These are phyloP conservation scores for Penstemon davidsonii DNA, from an alignment of 257 asterid species.

Conservation along the genomic window DNA sequence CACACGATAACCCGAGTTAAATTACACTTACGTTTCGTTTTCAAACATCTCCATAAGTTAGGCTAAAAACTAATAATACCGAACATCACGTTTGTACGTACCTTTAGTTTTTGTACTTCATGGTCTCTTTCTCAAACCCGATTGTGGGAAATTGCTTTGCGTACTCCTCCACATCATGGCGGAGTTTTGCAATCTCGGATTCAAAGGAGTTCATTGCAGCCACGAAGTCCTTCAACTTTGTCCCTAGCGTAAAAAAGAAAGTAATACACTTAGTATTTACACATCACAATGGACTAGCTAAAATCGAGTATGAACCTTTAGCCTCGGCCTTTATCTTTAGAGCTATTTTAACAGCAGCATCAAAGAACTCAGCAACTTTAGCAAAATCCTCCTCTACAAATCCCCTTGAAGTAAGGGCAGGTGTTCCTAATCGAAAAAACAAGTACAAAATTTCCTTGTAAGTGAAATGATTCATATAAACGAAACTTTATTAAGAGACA, in stretches of 20 bases:
- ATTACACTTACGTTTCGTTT: too few relatives aligned
- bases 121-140: constrained; percentile 83
- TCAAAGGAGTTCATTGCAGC: constrained; percentile 58
- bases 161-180: too few relatives aligned
- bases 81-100: too few relatives aligned
- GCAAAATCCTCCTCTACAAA: constrained; percentile 42
- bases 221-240: constrained; percentile 84
- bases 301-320: constrained; percentile 41
- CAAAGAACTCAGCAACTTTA: constrained; percentile 48
- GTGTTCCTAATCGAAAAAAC: constrained; percentile 59
- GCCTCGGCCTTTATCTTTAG: constrained; percentile 52
- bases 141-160: constrained; percentile 76
- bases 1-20: too few relatives aligned
- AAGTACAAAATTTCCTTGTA: neutral
- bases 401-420: constrained; percentile 92
- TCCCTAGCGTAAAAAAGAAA: constrained; percentile 39
- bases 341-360: constrained; percentile 66
- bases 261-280: neutral
- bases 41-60: too few relatives aligned
- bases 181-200: constrained; percentile 42
- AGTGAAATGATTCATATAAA: neutral
- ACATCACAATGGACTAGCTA: neutral
- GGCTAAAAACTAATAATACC: too few relatives aligned
- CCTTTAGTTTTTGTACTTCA: constrained; percentile 73
- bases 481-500: neutral